Percentiles rank a stretch among this genome's conserved stretches.
These are phyloP conservation scores for Posidonia oceanica DNA, from an alignment of 116 monocot species.

Conservation along the genomic window DNA sequence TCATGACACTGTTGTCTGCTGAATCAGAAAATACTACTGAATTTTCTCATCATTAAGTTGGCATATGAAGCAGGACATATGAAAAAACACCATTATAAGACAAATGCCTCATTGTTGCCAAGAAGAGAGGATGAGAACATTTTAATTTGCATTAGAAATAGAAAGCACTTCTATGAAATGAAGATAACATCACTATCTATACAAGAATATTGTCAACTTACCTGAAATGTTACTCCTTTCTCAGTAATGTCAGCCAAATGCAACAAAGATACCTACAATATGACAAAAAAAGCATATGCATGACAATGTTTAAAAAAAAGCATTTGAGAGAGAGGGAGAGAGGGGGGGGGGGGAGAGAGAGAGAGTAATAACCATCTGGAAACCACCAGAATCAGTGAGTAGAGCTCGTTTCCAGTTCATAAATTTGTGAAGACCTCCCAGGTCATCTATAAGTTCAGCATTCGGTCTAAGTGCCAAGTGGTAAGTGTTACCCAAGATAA, in stretches of 20 bases:
- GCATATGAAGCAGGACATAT: too few species aligned
- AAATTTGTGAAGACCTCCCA: constrained; percentile 98
- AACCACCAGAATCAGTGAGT: constrained; percentile 97
- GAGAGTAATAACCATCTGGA: constrained; percentile 70
- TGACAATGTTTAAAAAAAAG: not conserved
- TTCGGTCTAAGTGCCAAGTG: constrained; percentile 92
- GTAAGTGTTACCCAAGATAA: constrained; percentile 95
- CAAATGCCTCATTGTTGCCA: too few species aligned
- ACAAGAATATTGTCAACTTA: constrained; percentile 5
- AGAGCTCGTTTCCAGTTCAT: constrained; percentile 98
- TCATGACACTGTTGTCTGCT: too few species aligned
- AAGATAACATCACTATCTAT: not conserved
- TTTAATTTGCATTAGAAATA: too few species aligned
- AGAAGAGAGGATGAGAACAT: too few species aligned
- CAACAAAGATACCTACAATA: constrained; percentile 75
- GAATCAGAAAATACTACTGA: too few species aligned
- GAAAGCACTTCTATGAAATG: not conserved
- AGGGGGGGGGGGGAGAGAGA: not conserved
- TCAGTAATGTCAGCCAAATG: constrained; percentile 99
- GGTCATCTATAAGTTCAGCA: constrained; percentile 82
- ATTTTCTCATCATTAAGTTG: too few species aligned
- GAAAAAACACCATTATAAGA: too few species aligned
- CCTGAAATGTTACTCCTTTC: constrained; percentile 98
- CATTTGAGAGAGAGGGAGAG: not conserved
- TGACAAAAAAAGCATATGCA: constrained; percentile 5